phyloP scores from a whole-genome alignment of 768 basidiomycete genomes.

The Lactarius deliciosus region DNA sequence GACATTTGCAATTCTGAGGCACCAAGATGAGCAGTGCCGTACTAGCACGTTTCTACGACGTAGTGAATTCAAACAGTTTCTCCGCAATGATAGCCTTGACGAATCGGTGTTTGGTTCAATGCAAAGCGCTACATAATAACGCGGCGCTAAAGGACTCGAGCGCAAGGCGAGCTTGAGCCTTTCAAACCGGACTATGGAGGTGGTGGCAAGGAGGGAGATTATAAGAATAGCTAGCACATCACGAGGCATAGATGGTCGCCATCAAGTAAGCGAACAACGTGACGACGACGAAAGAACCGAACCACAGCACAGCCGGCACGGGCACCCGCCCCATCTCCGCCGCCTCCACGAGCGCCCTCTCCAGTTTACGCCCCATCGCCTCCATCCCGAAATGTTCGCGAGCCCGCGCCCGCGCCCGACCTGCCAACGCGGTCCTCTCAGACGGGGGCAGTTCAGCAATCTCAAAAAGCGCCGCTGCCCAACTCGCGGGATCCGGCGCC shows the following conservation, averaged over 20 bases:
- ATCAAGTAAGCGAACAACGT: conserved; percentile 23
- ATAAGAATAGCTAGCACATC: not conserved
- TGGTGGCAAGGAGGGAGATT: not conserved
- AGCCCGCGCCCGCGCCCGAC: conserved; percentile 61
- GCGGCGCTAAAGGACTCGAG: too few species aligned
- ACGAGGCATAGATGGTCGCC: conserved; percentile 13
- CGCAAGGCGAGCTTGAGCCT: too few species aligned
- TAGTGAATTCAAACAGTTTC: too few species aligned
- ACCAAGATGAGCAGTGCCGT: too few species aligned
- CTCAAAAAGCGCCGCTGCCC: conserved; percentile 67
- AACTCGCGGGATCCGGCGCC: conserved; percentile 57
- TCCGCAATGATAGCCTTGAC: too few species aligned
- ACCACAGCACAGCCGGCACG: conserved; percentile 14
- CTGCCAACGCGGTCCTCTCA: conserved; percentile 50
- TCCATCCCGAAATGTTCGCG: conserved; percentile 70
- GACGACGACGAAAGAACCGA: conserved; percentile 15
- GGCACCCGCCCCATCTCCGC: conserved; percentile 52
- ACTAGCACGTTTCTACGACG: too few species aligned
- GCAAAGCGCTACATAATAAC: too few species aligned
- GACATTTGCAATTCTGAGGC: too few species aligned
- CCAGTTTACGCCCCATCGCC: conserved; percentile 64
- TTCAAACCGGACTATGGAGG: too few species aligned
- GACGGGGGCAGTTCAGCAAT: conserved; percentile 48
- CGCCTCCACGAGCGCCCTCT: conserved; percentile 54
- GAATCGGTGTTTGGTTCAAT: too few species aligned